Conservation (phyloP, 2,329 filamentous ascomycete genomes). For the Chalara sp. region DNA sequence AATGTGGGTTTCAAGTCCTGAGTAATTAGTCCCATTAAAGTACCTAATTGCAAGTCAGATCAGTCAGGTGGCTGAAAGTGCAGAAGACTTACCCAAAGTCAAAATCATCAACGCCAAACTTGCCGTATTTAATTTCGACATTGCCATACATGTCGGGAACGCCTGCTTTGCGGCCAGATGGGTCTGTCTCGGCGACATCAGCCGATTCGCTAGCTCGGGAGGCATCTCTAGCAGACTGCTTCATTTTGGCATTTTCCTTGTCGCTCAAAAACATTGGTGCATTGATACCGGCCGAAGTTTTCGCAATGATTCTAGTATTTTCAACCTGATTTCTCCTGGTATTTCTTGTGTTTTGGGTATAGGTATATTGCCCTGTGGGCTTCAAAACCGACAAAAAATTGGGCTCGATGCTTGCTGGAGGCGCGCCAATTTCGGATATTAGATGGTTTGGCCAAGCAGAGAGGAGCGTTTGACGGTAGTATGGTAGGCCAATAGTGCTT, state of each 20-base stretch:
- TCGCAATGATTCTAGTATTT: slow-evolving; percentile 60
- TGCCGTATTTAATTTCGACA: slow-evolving; percentile 98
- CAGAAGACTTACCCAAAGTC: slow-evolving; percentile 69
- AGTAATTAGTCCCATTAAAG: slow-evolving; percentile 90
- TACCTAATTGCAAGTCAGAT: slow-evolving; percentile 45
- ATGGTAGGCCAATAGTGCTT: slow-evolving; percentile 83
- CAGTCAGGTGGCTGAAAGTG: too few species aligned
- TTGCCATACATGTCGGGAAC: slow-evolving; percentile 86
- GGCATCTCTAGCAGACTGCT: slow-evolving; percentile 50
- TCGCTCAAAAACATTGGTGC: slow-evolving; percentile 94
- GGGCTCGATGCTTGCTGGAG: slow-evolving; percentile 67
- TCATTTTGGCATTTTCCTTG: slow-evolving; percentile 82
- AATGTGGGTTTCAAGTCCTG: slow-evolving; percentile 92
- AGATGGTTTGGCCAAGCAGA: slow-evolving; percentile 87
- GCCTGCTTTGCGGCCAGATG: slow-evolving; percentile 72
- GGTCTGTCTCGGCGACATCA: slow-evolving; percentile 57
- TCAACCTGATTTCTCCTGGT: slow-evolving; percentile 76
- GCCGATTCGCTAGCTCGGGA: slow-evolving; percentile 44
- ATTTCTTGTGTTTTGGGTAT: slow-evolving; percentile 69
- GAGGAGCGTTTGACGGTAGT: slow-evolving; percentile 80
- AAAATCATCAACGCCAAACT: slow-evolving; percentile 98
- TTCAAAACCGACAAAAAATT: slow-evolving; percentile 64
- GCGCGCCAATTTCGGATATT: slow-evolving; percentile 78
- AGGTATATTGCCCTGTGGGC: slow-evolving; percentile 67
- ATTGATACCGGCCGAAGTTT: slow-evolving; percentile 52